phyloP scores from a whole-genome alignment of 768 basidiomycete genomes.

The Suillus bovinus region DNA sequence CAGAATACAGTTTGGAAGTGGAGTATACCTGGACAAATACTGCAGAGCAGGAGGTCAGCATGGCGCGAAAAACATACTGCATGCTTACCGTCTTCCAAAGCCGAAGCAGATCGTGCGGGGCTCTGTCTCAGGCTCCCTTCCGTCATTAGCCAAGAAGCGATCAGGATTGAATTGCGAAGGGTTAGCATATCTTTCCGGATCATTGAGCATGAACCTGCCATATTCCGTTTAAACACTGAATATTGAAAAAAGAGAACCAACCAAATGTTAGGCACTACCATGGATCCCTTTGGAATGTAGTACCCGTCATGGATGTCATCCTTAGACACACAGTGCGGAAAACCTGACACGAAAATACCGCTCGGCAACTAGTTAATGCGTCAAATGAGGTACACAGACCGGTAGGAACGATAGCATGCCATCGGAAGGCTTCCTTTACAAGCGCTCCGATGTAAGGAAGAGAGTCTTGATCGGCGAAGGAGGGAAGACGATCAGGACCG shows the following conservation, averaged over 20 bases:
- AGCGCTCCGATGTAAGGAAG: slow-evolving; percentile 65
- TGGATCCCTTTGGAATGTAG: slow-evolving; percentile 51
- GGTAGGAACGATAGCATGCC: slow-evolving; percentile 40
- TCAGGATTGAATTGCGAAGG: slow-evolving; percentile 56
- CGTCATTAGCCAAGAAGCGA: slow-evolving; percentile 41
- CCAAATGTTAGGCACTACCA: slow-evolving; percentile 28
- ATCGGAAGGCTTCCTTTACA: slow-evolving; percentile 54
- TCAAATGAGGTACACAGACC: slow-evolving; percentile 41
- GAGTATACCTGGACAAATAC: slow-evolving; percentile 12
- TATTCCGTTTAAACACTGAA: slow-evolving; percentile 1
- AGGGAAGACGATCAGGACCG: slow-evolving; percentile 60
- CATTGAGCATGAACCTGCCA: slow-evolving; percentile 24
- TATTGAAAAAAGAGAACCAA: slow-evolving; percentile 15
- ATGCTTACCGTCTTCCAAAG: slow-evolving; percentile 54
- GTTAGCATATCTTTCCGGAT: slow-evolving; percentile 40
- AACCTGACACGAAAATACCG: slow-evolving; percentile 10
- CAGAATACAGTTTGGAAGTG: not conserved
- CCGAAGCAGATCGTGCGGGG: slow-evolving; percentile 61
- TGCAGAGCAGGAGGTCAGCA: slow-evolving; percentile 9
- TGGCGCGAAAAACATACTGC: slow-evolving; percentile 9
- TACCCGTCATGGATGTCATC: slow-evolving; percentile 65
- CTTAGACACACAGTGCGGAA: slow-evolving; percentile 54
- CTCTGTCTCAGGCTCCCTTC: slow-evolving; percentile 43
- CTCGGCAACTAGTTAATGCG: slow-evolving; percentile 33
- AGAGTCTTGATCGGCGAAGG: slow-evolving; percentile 53